A percentile compares a stretch with the other conserved stretches of the same genome.
These are phyloP conservation scores for Rhizopogon roseolus DNA, from an alignment of 768 basidiomycete genomes.

Conservation along the genomic window DNA sequence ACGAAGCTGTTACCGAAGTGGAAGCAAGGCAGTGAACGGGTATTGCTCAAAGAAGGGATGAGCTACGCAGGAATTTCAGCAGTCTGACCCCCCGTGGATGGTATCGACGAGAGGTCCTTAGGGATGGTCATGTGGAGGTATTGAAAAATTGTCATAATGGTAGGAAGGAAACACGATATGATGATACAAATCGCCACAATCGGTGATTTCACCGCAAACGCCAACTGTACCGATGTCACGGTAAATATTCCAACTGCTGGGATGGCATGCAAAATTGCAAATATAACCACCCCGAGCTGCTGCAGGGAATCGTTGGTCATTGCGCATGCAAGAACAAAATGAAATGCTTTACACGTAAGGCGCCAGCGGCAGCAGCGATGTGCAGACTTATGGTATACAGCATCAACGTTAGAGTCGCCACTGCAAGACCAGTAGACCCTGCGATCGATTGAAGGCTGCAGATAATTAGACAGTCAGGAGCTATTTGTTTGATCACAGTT, in stretches of 20 bases:
- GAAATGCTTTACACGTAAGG: constrained; percentile 13
- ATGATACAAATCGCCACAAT: constrained; percentile 10
- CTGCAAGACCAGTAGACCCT: constrained; percentile 1
- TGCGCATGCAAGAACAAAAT: too few species aligned
- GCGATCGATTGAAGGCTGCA: too few species aligned
- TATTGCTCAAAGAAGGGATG: too few species aligned
- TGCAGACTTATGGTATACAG: constrained; percentile 26
- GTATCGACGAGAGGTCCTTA: neutral
- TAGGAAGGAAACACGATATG: constrained; percentile 16
- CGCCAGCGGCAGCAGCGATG: constrained; percentile 9
- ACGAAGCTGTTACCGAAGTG: too few species aligned
- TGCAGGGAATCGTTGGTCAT: too few species aligned
- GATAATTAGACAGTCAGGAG: too few species aligned
- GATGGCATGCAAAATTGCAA: constrained; percentile 16
- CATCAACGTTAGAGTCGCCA: constrained; percentile 20
- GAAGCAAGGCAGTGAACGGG: too few species aligned
- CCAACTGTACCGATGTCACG: constrained; percentile 14
- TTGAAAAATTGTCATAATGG: constrained; percentile 8
- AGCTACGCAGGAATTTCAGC: neutral
- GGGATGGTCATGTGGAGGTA: neutral
- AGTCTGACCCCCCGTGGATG: neutral
- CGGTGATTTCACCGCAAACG: constrained; percentile 17
- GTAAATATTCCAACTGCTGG: constrained; percentile 21
- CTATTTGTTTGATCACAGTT: too few species aligned
- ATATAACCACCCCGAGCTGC: constrained; percentile 10